Evolutionary conservation across 1,284 basidiomycete species (phyloP).

Genomic region (Tetrapyrgos nigripes): DNA sequence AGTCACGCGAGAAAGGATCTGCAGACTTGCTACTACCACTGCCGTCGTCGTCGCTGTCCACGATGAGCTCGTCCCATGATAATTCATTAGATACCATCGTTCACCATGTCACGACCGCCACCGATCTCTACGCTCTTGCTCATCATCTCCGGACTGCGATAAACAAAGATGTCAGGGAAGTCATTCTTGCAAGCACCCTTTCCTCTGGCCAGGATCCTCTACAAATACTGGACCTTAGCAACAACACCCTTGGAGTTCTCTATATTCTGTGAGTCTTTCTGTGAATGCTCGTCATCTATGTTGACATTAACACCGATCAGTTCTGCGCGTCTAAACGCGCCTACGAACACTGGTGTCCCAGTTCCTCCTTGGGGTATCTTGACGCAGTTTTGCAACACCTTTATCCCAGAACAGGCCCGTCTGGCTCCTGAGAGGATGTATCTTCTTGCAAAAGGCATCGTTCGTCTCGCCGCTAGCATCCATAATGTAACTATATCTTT

Average conservation of each 20-base stretch:
- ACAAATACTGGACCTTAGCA: conserved; percentile 54
- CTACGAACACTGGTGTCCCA: conserved; percentile 35
- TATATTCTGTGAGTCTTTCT: conserved; percentile 68
- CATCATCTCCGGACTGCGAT: conserved; percentile 45
- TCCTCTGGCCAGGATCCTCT: conserved; percentile 68
- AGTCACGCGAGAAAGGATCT: too few relatives aligned
- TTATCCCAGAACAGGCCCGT: conserved; percentile 65
- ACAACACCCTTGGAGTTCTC: conserved; percentile 67
- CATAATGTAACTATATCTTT: conserved; percentile 50
- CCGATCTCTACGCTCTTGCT: conserved; percentile 43
- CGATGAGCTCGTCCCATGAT: neutral
- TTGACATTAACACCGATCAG: conserved; percentile 35
- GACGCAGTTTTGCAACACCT: conserved; percentile 60
- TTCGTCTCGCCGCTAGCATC: conserved; percentile 37
- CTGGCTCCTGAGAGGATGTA: conserved; percentile 61
- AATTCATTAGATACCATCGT: conserved; percentile 42
- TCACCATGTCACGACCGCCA: conserved; percentile 49
- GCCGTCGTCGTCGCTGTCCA: neutral
- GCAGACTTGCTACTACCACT: neutral
- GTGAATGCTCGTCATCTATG: neutral
- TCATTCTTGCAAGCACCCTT: conserved; percentile 53
- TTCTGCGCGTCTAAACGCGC: conserved; percentile 53
- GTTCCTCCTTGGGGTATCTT: conserved; percentile 50
- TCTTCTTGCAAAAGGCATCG: conserved; percentile 54
- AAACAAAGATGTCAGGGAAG: conserved; percentile 53